A percentile compares a stretch with the other conserved stretches of the same genome.
phyloP scores from a whole-genome alignment of 768 basidiomycete species.

The Boletus subparvulus region DNA sequence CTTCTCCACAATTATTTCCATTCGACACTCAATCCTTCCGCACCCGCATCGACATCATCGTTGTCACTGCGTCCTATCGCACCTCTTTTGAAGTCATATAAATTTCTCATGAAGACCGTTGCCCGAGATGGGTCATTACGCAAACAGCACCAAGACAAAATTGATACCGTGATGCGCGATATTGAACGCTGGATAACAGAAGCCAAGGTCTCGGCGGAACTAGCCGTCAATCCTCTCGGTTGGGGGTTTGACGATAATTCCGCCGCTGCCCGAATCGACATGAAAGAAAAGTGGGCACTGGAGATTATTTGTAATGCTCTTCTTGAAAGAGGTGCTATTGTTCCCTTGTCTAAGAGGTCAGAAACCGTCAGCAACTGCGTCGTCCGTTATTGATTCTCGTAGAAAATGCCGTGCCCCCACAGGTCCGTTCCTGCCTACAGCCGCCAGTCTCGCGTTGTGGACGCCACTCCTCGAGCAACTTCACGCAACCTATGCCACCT shows the following conservation, averaged over 20 bases:
- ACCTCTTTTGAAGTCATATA: constrained; percentile 75
- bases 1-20: constrained; percentile 82
- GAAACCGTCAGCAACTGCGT: constrained; percentile 14
- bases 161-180: constrained; percentile 52
- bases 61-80: constrained; percentile 52
- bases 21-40: constrained; percentile 63
- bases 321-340: constrained; percentile 67
- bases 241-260: constrained; percentile 40
- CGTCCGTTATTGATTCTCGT: constrained; percentile 1
- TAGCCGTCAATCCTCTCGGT: constrained; percentile 44
- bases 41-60: constrained; percentile 32
- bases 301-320: constrained; percentile 67
- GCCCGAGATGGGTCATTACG: constrained; percentile 65
- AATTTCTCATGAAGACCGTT: constrained; percentile 58
- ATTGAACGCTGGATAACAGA: constrained; percentile 81
- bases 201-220: constrained; percentile 59
- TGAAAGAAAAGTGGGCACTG: constrained; percentile 64
- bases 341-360: constrained; percentile 85
- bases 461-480: constrained; percentile 60
- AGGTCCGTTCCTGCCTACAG: constrained; percentile 49
- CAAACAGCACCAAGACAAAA: constrained; percentile 48
- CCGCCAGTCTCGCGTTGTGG: constrained; percentile 62
- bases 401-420: constrained; percentile 56
- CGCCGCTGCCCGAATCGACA: constrained; percentile 41
- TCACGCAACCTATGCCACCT: constrained; percentile 51